Evolutionary conservation across 306 rosid species (phyloP), one percentile per base, ranked within the genome.

Genomic region (Pterocarpus santalinus): DNA sequence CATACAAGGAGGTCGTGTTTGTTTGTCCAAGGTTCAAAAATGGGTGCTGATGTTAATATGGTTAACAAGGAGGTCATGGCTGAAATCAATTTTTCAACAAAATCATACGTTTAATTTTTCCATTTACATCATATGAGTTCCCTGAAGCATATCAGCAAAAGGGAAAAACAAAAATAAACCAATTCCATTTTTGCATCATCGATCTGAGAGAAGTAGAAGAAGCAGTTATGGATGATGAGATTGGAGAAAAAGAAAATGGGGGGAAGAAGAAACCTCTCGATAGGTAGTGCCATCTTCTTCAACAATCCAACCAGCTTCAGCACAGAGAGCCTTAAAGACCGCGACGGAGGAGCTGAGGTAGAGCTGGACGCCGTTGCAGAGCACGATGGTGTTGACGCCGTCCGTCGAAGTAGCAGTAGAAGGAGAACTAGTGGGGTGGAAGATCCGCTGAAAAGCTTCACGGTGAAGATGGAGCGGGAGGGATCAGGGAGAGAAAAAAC

Each of bases 251-350:
- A 43, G 49, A 43, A 1, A 8, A 8, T 5, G 49, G 9, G 41
- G 41, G 5, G 5, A 38, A 4, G 4, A 38, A 43, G 1, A 22
- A 32, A 92, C 99, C 97, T 95, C 89, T 55, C 92, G 87, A 75
- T 95, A 95, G 14, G 97, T 95, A 9, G 99, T 91, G 15, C 99
- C 99, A 58, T 95, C 99, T 53, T 93, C 94, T 82, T 95, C 97
- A 4, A 95, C 99, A 52, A 93, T 81, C 99, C 99, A 95, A 72
- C 97, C 99, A 75, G 97, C 97, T 82, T 95, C 94, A 16, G 84
- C 13, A 53, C 97, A 95, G 14, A 95, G 99, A 61, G 99, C 99
- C 69, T 95, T 95, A 47, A 95, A 74, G 41, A 95, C 99, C 82
- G 93, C 99, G 90, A 22, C 28, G 28, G 28, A 22, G 28, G 28